Conservation (phyloP, 306 rosid genomes). For the Ziziphus jujuba region DNA sequence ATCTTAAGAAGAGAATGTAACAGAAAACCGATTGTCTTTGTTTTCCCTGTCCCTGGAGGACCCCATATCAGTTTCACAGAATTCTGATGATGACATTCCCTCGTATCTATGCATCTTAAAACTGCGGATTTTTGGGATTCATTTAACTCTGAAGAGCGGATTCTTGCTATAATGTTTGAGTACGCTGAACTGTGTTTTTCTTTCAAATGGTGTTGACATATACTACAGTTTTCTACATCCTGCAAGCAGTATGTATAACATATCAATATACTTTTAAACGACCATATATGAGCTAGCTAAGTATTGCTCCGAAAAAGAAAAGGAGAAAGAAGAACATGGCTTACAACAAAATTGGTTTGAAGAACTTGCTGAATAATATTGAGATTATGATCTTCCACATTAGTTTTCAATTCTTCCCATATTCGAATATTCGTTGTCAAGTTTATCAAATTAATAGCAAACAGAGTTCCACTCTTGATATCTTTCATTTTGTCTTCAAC, state of each 20-base stretch:
- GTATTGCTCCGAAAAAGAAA: neutral
- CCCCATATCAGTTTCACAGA: slow-evolving; percentile 64
- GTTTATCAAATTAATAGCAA: slow-evolving; percentile 27
- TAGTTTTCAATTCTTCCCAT: slow-evolving; percentile 20
- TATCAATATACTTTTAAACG: neutral
- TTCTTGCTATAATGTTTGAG: slow-evolving; percentile 10
- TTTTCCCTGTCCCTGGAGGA: slow-evolving; percentile 68
- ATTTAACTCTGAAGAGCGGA: slow-evolving; percentile 37
- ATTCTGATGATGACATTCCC: slow-evolving; percentile 26
- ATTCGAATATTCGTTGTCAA: slow-evolving; percentile 32
- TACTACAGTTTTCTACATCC: slow-evolving; percentile 33
- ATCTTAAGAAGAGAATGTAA: slow-evolving; percentile 30
- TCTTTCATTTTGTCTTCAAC: neutral
- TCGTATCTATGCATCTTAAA: slow-evolving; percentile 36
- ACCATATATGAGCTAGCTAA: neutral
- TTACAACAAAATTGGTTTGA: slow-evolving; percentile 37
- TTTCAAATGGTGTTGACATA: slow-evolving; percentile 6
- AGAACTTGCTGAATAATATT: slow-evolving; percentile 36
- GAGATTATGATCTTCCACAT: slow-evolving; percentile 5
- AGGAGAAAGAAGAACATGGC: neutral
- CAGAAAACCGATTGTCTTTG: slow-evolving; percentile 51
- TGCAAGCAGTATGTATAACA: slow-evolving; percentile 16
- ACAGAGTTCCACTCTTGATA: neutral
- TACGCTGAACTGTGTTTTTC: neutral
- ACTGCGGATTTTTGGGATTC: slow-evolving; percentile 44